Base-by-base conservation (phyloP, 768 basidiomycete genomes). In the Porpolomopsis calyptriformis region DNA sequence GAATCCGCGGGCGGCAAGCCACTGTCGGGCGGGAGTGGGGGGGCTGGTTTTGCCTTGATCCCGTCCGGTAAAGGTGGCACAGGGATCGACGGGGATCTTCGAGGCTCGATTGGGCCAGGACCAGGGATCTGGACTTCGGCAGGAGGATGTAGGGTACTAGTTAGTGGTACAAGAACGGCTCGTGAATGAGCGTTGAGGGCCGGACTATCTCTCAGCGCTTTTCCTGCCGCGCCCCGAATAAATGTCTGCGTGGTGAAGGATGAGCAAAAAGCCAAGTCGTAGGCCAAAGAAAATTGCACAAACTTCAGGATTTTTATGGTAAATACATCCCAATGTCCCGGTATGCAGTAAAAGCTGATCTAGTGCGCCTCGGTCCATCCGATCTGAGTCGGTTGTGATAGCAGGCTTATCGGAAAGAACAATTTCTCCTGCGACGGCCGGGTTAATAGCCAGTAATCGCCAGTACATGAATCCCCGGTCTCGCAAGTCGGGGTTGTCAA, bases 391-490 rank as follows among this genome's bases (percentile, higher is more conserved):
- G 2, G 90, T 98, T n/a, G 91, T 93, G 52, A 99, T 98, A 2
- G 91, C 73, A 24, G 96, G 96, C 57, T 96, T 96, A 54, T 92
- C 89, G 12, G 88, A 74, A 16, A 98, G 72, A 27, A 98, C 93
- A 51, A 98, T 85, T 52, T 90, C 85, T 31, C 82, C 77, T 5
- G 96, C 93, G 0, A 83, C 82, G 6, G 81, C 67, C 1, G 93
- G 91, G 59, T 96, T 91, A 56, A 91, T 83, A 7, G 94, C 93
- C 37, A 98, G 75, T 66, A 99, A 74, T 31, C 96, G 81, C 96
- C 96, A 99, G 66, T 98, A 99, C 86, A 99, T 98, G 69, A 93
- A 98, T 2, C 96, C 96, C 50, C 96, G 73, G 63, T 99, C 96
- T 26, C 96, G 77, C 18, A 99, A 71, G 69, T 99, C 96, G 6